A percentile compares a stretch with the other conserved stretches of the same genome.
Conservation (phyloP, 2,329 filamentous ascomycete species). For the Microsporum canis region DNA sequence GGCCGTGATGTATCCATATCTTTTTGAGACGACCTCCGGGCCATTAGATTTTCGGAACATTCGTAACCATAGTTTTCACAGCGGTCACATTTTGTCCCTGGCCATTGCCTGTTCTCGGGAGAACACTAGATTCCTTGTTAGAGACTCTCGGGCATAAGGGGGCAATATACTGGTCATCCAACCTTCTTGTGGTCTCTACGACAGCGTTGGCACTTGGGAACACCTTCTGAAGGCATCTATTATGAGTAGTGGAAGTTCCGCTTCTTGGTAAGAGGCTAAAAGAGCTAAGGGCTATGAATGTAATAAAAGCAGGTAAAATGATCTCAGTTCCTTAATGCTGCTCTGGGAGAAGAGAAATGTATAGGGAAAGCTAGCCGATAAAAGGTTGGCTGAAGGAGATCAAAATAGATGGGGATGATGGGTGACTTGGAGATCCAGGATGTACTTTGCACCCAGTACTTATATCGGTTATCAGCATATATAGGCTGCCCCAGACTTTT, state of each 20-base stretch:
- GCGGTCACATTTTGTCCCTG: slow-evolving; percentile 16
- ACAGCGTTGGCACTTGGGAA: slow-evolving; percentile 17
- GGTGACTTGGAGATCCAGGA: neutral
- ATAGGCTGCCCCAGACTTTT: slow-evolving; percentile 8
- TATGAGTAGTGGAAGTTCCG: neutral
- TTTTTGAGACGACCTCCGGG: slow-evolving; percentile 14
- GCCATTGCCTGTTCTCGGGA: slow-evolving; percentile 15
- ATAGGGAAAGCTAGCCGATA: neutral
- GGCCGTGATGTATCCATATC: slow-evolving; percentile 10
- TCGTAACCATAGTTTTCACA: slow-evolving; percentile 17
- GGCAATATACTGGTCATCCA: neutral
- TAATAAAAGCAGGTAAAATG: neutral
- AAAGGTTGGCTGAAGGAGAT: neutral
- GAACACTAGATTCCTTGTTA: slow-evolving; percentile 13
- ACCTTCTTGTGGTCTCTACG: slow-evolving; percentile 17
- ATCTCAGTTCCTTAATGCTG: neutral
- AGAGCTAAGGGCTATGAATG: neutral
- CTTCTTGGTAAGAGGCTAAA: neutral
- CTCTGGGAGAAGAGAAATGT: neutral
- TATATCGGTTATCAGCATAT: slow-evolving; percentile 10
- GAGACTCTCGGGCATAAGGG: neutral
- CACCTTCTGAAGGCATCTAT: slow-evolving; percentile 16
- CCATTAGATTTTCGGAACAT: slow-evolving; percentile 17
- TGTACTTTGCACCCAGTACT: slow-evolving; percentile 2
- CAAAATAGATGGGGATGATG: neutral